Evolutionary conservation across 352 stramenopile species (phyloP).

Genomic region (Phytopythium delawarense): DNA sequence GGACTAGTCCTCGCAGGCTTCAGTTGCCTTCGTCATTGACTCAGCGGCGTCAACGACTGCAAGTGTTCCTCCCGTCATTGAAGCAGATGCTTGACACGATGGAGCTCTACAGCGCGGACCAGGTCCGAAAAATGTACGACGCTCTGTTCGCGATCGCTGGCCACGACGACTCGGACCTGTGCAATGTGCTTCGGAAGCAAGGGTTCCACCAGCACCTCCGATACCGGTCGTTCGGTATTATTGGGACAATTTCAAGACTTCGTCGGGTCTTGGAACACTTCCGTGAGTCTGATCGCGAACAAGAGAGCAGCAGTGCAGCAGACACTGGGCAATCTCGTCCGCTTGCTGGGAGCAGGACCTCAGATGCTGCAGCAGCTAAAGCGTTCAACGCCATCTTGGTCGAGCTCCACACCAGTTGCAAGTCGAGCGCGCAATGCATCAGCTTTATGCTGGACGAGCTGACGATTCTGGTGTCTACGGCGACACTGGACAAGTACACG

Average conservation of each 20-base stretch:
- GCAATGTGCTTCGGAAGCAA: constrained; percentile 51
- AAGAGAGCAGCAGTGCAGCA: background rate
- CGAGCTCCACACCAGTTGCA: constrained; percentile 27
- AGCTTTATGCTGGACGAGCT: constrained; percentile 47
- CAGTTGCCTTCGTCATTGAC: constrained; percentile 3
- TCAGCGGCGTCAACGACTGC: constrained; percentile 20
- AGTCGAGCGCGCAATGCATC: constrained; percentile 26
- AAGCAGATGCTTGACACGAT: constrained; percentile 58
- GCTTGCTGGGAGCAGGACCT: background rate
- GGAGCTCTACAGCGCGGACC: constrained; percentile 27
- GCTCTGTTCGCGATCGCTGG: constrained; percentile 47
- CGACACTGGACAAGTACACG: constrained; percentile 20
- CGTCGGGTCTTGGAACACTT: constrained; percentile 25
- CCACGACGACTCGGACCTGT: constrained; percentile 41
- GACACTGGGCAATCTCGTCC: background rate
- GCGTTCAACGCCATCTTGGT: constrained; percentile 18
- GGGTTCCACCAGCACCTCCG: constrained; percentile 46
- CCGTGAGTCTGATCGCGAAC: constrained; percentile 13
- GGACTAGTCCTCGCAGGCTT: background rate
- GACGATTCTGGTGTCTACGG: constrained; percentile 16
- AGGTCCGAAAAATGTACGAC: constrained; percentile 51
- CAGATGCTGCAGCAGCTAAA: constrained; percentile 10
- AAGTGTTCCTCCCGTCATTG: constrained; percentile 33
- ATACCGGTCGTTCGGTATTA: constrained; percentile 46
- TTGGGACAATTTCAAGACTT: constrained; percentile 34